phyloP scores from a whole-genome alignment of 495 filamentous ascomycete species.

The Talaromyces stipitatus region DNA sequence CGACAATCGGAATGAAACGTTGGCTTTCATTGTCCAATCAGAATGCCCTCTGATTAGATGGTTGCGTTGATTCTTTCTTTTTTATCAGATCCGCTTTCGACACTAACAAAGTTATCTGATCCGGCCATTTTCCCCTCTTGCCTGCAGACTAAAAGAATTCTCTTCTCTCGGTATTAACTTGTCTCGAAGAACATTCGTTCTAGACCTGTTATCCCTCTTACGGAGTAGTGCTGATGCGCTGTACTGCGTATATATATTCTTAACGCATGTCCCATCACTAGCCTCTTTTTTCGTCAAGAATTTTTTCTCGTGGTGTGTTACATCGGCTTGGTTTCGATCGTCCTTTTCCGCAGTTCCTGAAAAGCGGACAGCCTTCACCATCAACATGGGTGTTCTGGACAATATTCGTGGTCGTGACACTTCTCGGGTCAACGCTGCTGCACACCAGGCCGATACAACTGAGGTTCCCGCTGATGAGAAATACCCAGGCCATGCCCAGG shows the following conservation, averaged over 20 bases:
- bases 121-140: background rate
- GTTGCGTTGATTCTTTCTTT: background rate
- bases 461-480: constrained; percentile 6
- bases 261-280: background rate
- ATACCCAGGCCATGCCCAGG: background rate
- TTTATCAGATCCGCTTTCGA: constrained; percentile 3
- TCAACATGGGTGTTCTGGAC: constrained; percentile 2
- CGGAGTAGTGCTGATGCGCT: background rate
- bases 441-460: background rate
- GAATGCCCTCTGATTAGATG: background rate
- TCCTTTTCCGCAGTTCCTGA: background rate
- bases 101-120: constrained; percentile 5
- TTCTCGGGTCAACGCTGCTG: constrained; percentile 1
- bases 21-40: background rate
- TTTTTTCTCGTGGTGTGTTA: background rate
- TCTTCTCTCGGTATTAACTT: background rate
- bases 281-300: background rate
- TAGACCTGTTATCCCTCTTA: background rate
- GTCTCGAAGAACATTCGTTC: background rate
- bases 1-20: background rate
- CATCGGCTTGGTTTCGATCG: background rate
- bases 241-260: background rate
- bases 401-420: constrained; percentile 4
- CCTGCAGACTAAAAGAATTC: background rate
- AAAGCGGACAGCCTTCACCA: background rate